Evolutionary conservation across 495 filamentous ascomycete genomes (phyloP), one percentile per base, ranked within the genome.

Genomic region (Penicillium salamii): DNA sequence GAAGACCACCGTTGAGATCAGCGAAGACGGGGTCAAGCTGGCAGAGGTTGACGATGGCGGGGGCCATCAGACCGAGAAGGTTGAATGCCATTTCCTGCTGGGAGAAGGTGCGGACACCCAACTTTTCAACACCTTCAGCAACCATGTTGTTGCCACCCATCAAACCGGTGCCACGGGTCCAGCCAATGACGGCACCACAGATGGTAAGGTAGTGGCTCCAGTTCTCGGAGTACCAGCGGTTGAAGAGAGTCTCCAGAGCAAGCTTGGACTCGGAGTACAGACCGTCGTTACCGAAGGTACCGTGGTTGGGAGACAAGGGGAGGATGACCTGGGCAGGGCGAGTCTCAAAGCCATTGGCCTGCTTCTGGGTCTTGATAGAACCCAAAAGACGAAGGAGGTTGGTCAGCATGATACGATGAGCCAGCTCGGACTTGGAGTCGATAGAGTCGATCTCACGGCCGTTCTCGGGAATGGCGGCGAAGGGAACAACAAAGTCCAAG

Each of bases 1-100:
- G 95, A 33, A 99, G 83, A 49, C 92, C 93, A 55, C 93, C 93
- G 69, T 97, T 99, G 24, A 99, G 79, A 72, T 99, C 93, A 42
- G 95, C 93, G 68, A 88, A 97, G 47, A 99, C 90, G 4, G 93
- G 93, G 64, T 99, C 91, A 23, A 82, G 77, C 70, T 99, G 93
- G 77, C 95, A 97, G 24, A 99, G 82, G 61, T 97, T 91, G 57
- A 95, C 91, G 52, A 99, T 88, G 19, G 85, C 81, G 7, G 93
- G 90, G 4, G 92, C 83, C 93, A 99, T 97, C 39, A 99, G 83
- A 47, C 93, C 92, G 31, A 99, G 84, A 45, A 99, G 73, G 69
- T 97, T 99, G 80, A 99, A 97, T 3, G 93, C 93, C 93, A 99
- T 99, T 70, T 99, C 93, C 59, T 95, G 90, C 74, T 97, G 95